Base-by-base conservation (phyloP, 768 basidiomycete species). In the Boletus reticulatus region DNA sequence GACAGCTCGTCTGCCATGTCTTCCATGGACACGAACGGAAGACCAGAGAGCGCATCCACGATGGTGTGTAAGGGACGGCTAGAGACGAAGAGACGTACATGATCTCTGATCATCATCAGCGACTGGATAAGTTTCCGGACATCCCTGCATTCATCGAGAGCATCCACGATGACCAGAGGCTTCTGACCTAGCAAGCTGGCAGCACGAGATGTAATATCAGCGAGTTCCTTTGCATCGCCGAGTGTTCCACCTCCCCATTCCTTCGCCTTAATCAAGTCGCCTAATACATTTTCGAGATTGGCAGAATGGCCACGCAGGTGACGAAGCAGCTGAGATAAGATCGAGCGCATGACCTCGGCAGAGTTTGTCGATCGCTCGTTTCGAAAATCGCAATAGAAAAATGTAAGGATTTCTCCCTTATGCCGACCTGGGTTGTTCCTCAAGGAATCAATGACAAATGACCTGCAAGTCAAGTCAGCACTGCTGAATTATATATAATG, bases 111-210 rank as follows among this genome's bases (percentile, higher is more conserved):
- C n/a, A 24, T 20, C 29, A 42, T 46, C 17, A 56, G 55, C 34
- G 49, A 36, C 43, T 42, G 36, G 3, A 56, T 14, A 0, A 56
- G 50, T 4, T 16, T 17, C 7, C 11, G 20, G 16, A 46, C 17
- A 8, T 56, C 44, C 4, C 37, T 36, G 32, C 50, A 56, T 29
- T 56, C 55, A 7, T 56, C 55, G 13, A 56, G 55, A 6, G 50
- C 55, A 52, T 56, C 55, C 4, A 56, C 50, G 6, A 56, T 6
- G 4, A 56, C 38, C 22, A 52, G 6, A 27, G 50, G 53, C 24
- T 29, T 43, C 24, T 29, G 50, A n/a, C 0, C 7, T 10, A 2
- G 20, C 1, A 39, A 12, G 4, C n/a, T 11, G 1, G 54, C 43
- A 1, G 9, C 32, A 16, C 20, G 37, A 29, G 19, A 46, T 16